Conservation (phyloP, 495 filamentous ascomycete genomes). For the Clavariopsis aquatica region DNA sequence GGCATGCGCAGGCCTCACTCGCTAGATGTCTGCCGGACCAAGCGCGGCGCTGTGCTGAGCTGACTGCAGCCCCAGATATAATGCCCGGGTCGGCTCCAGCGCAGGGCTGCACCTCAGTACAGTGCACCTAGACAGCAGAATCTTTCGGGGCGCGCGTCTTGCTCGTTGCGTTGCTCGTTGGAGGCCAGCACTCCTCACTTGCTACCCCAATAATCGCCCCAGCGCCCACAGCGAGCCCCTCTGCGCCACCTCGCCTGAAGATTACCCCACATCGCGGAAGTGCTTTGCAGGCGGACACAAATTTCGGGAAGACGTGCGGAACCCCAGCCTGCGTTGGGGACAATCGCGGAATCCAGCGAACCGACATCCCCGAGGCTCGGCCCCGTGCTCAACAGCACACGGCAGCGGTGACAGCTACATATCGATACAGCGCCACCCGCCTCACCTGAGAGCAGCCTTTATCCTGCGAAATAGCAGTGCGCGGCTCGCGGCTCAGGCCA, state of each 20-base stretch:
- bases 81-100: background rate
- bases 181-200: background rate
- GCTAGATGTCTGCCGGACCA: background rate
- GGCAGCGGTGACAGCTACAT: constrained; percentile 1
- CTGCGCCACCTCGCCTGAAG: background rate
- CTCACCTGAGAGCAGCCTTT: background rate
- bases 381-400: background rate
- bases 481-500: background rate
- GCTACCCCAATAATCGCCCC: background rate
- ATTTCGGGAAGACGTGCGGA: background rate
- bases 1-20: too few relatives aligned
- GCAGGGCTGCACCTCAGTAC: background rate
- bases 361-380: background rate
- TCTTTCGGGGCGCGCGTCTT: too few relatives aligned
- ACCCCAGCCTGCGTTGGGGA: background rate
- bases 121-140: too few relatives aligned
- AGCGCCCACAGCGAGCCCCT: background rate
- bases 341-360: background rate
- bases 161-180: too few relatives aligned
- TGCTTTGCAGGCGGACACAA: background rate
- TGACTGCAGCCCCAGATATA: constrained; percentile 9
- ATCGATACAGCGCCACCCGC: constrained; percentile 5
- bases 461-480: background rate
- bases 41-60: constrained; percentile 2
- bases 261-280: constrained; percentile 1